Percentiles rank a stretch among this genome's conserved stretches.
These are phyloP conservation scores for Cymbopogon flexuosus DNA, from an alignment of 202 grass and related monocot genomes.

Conservation along the genomic window DNA sequence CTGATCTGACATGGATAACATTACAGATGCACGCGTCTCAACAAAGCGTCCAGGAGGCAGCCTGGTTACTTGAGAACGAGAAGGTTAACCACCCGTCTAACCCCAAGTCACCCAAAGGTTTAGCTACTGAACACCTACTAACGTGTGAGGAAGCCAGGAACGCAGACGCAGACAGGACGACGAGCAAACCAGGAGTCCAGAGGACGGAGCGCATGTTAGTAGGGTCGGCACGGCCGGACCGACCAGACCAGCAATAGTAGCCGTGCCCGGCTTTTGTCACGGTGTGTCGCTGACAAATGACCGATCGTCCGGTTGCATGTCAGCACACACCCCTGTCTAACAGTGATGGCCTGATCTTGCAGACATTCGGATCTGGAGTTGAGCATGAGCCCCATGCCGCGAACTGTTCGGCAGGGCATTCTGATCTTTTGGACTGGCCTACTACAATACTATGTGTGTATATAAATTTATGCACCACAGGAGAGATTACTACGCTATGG, in stretches of 20 bases:
- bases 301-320: neutral
- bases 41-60: neutral
- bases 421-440: neutral
- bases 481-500: neutral
- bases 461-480: neutral
- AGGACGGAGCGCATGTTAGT: slow-evolving; percentile 38
- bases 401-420: neutral
- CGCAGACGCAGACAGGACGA: slow-evolving; percentile 24
- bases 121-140: neutral
- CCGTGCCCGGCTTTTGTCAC: neutral
- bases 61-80: slow-evolving; percentile 9
- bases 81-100: neutral
- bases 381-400: neutral
- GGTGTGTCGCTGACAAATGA: neutral
- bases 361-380: neutral
- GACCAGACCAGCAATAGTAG: neutral
- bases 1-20: neutral
- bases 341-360: neutral
- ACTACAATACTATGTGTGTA: neutral
- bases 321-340: neutral
- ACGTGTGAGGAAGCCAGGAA: neutral
- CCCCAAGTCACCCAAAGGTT: neutral
- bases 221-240: slow-evolving; percentile 20
- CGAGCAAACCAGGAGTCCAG: neutral
- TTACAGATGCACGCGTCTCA: neutral